Evolutionary conservation across 768 basidiomycete species (phyloP).

Genomic region (Cyclocybe cylindracea): DNA sequence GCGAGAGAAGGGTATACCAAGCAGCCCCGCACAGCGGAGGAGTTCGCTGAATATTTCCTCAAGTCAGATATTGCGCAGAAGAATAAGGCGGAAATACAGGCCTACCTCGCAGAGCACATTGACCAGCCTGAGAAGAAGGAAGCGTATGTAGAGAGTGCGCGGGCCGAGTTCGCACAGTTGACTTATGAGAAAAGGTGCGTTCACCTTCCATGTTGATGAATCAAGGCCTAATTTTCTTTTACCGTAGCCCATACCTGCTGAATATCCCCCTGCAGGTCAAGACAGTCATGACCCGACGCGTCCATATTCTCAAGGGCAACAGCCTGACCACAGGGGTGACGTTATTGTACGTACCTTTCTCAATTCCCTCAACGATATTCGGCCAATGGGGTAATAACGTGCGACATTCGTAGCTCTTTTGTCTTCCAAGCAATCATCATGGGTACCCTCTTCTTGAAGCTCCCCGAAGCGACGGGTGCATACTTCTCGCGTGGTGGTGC

Average conservation of each 20-base stretch:
- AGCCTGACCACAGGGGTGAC: slow-evolving; percentile 36
- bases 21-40: slow-evolving; percentile 54
- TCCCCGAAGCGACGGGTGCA: slow-evolving; percentile 54
- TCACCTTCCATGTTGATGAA: not conserved
- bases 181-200: slow-evolving; percentile 35
- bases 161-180: slow-evolving; percentile 50
- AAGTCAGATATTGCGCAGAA: slow-evolving; percentile 36
- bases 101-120: slow-evolving; percentile 44
- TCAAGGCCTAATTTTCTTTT: not conserved
- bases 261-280: slow-evolving; percentile 45
- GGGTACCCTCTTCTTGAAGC: slow-evolving; percentile 65
- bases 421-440: slow-evolving; percentile 51
- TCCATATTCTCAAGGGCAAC: slow-evolving; percentile 46
- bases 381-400: not conserved
- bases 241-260: slow-evolving; percentile 42
- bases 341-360: slow-evolving; percentile 23
- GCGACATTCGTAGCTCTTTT: slow-evolving; percentile 41
- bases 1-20: slow-evolving; percentile 40
- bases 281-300: slow-evolving; percentile 43
- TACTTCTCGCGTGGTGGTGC: slow-evolving; percentile 83
- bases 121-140: slow-evolving; percentile 41
- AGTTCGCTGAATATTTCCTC: slow-evolving; percentile 54
- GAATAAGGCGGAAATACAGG: slow-evolving; percentile 48
- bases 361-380: not conserved
- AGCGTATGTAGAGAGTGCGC: slow-evolving; percentile 49